Conservation (phyloP, 2,329 filamentous ascomycete species). For the Aspergillus puulaauensis region DNA sequence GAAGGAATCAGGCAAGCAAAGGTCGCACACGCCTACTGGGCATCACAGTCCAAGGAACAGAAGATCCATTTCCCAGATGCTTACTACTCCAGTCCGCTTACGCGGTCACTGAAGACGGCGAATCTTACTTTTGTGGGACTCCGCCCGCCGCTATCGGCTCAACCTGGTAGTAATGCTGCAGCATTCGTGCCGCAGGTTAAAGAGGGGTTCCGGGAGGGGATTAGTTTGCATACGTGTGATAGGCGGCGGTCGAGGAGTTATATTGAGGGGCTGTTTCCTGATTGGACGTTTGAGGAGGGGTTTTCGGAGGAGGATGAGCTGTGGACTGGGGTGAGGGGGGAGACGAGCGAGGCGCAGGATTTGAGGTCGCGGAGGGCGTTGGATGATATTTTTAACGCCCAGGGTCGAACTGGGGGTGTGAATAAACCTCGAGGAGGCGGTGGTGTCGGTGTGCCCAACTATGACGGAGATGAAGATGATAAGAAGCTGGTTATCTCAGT, state of each 20-base stretch:
- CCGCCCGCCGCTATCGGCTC: conserved; percentile 23
- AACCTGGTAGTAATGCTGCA: conserved; percentile 34
- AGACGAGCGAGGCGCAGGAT: conserved; percentile 50
- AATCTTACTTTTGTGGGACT: conserved; percentile 53
- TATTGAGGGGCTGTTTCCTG: conserved; percentile 51
- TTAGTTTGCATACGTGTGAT: conserved; percentile 62
- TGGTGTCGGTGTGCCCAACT: background rate
- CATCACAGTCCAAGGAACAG: conserved; percentile 43
- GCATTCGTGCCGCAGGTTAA: conserved; percentile 55
- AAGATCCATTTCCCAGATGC: conserved; percentile 53
- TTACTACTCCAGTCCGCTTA: conserved; percentile 58
- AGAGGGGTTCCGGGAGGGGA: conserved; percentile 57
- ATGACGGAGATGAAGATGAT: conserved; percentile 16
- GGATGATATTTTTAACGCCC: conserved; percentile 49
- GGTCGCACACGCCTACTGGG: conserved; percentile 48
- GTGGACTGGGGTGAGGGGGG: conserved; percentile 51
- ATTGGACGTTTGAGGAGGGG: conserved; percentile 50
- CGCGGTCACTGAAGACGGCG: conserved; percentile 57
- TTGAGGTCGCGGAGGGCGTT: conserved; percentile 45
- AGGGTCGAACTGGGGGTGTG: background rate
- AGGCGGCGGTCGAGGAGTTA: conserved; percentile 49
- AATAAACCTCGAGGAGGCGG: background rate
- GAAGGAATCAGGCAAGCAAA: conserved; percentile 52
- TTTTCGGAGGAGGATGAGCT: conserved; percentile 56
- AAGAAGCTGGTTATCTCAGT: conserved; percentile 50